Base-by-base conservation (phyloP, 2,329 filamentous ascomycete species). In the Apiospora arundinis region DNA sequence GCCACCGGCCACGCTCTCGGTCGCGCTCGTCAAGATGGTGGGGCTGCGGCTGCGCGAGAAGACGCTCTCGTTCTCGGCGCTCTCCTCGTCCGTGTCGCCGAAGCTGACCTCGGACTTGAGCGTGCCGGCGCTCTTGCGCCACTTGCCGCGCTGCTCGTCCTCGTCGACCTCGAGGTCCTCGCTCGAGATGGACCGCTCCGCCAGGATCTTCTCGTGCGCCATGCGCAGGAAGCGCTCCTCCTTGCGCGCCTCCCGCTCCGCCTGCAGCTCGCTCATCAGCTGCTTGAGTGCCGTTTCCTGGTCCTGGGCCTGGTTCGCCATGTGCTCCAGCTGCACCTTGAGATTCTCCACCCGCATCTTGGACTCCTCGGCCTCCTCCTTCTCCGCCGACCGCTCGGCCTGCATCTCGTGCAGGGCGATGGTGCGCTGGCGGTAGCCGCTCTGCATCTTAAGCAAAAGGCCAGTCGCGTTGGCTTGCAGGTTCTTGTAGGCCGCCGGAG, bases 11-110 rank as follows among this genome's bases (percentile, higher is more conserved):
- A 69, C 74, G 69, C 70, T 75, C 69, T 80, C 77, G 12, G 75
- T 78, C 16, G 74, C 74, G 73, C 76, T 78, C 14, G 83, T 82
- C 56, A 84, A 82, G 32, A 84, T 80, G 0, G 88, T 88, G 1
- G 90, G 90, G 75, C 88, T 91, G 32, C 89, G 83, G 48, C 87
- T 87, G 52, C 89, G 83, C 18, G 89, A 91, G 76, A 92, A 92
- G 49, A 92, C 84, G 76, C 88, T 91, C 74, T 86, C 85, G 73
- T 78, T 82, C 74, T 83, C 83, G 40, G 78, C 80, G 73, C 80
- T 83, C 66, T 89, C 88, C 42, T 85, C 83, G 72, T 87, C 89
- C n/a, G 86, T 89, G 70, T 88, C 87, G 14, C 28, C 21, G 70
- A 83, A 83, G 74, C 84, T 85, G 32, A 82, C 81, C 72, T 84